Evolutionary conservation across 345 rosid species (phyloP).

Genomic region (Syzygium jambos): DNA sequence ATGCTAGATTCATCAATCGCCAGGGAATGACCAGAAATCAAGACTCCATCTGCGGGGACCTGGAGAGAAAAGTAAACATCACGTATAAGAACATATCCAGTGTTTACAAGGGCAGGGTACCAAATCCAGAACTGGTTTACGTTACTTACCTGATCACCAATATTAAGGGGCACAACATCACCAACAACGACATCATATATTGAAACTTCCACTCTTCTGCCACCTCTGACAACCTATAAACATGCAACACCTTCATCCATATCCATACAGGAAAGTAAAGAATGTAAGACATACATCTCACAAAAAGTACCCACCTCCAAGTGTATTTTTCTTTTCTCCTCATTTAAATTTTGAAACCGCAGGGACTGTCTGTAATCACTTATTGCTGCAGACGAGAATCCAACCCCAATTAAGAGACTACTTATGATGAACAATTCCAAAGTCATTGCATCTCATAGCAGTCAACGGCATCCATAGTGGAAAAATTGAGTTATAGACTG

Average conservation of each 20-base stretch:
- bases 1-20: constrained; percentile 95
- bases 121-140: background rate
- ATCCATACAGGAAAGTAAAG: background rate
- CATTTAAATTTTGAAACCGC: constrained; percentile 84
- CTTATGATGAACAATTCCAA: background rate
- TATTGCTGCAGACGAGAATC: constrained; percentile 42
- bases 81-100: background rate
- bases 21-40: constrained; percentile 79
- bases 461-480: background rate
- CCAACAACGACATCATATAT: constrained; percentile 96
- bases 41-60: constrained; percentile 96
- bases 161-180: constrained; percentile 83
- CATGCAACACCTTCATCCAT: background rate
- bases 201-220: constrained; percentile 68
- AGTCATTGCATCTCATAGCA: background rate
- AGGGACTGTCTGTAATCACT: constrained; percentile 98
- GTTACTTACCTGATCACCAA: constrained; percentile 82
- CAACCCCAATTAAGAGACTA: background rate
- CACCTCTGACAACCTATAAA: constrained; percentile 68
- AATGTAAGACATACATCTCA: background rate
- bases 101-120: background rate
- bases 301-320: constrained; percentile 47
- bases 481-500: rapidly evolving
- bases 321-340: constrained; percentile 89
- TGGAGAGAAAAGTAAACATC: constrained; percentile 1